Percentiles rank a stretch among this genome's conserved stretches.
phyloP scores from a whole-genome alignment of 2,329 filamentous ascomycete genomes.

The Colletotrichum sp. region DNA sequence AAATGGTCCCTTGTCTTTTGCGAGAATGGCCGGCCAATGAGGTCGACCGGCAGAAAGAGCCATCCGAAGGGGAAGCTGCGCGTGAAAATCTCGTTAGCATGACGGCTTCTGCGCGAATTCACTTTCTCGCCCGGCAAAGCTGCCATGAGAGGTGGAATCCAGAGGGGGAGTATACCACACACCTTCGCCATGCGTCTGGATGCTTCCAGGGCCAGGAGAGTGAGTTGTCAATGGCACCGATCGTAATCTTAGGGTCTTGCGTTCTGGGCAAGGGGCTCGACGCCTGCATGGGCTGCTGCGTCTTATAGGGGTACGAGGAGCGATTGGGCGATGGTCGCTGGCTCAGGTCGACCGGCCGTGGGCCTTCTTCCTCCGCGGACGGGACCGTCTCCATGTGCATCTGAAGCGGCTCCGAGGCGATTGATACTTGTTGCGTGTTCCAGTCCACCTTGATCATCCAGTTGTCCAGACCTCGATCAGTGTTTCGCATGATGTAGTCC shows the following conservation, averaged over 20 bases:
- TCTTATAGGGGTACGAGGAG: constrained; percentile 70
- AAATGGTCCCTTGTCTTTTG: constrained; percentile 94
- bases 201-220: constrained; percentile 99
- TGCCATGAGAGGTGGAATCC: neutral
- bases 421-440: constrained; percentile 80
- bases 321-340: constrained; percentile 45
- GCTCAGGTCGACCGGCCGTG: constrained; percentile 64
- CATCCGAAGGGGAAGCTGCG: constrained; percentile 93
- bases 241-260: constrained; percentile 65
- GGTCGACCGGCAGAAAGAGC: constrained; percentile 94
- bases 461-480: constrained; percentile 93
- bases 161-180: constrained; percentile 15
- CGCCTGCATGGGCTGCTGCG: constrained; percentile 85
- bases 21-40: constrained; percentile 96
- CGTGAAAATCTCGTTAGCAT: neutral
- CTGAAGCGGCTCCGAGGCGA: constrained; percentile 79
- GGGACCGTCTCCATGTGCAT: constrained; percentile 64
- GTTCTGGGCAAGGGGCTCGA: constrained; percentile 54
- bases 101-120: neutral
- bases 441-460: constrained; percentile 99
- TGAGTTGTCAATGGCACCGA: constrained; percentile 97
- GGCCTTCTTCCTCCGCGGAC: constrained; percentile 51
- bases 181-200: constrained; percentile 82
- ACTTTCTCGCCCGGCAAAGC: neutral
- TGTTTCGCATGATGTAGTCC: constrained; percentile 99